Base-by-base conservation (phyloP, 2,329 filamentous ascomycete species). In the Blumeriella jaapii region DNA sequence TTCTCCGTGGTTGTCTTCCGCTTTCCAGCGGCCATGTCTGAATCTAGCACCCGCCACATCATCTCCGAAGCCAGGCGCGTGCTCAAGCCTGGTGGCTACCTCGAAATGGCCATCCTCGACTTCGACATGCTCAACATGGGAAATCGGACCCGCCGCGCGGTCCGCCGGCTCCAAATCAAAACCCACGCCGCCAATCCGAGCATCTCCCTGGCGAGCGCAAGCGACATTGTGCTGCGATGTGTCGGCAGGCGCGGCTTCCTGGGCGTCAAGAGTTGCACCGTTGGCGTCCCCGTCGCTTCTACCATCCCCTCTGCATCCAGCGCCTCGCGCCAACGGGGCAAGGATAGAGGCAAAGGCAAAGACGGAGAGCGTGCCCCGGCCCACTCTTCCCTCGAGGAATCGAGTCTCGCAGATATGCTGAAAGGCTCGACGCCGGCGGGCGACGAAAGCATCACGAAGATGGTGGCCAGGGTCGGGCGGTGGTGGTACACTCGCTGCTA, bases 401-500 rank as follows among this genome's bases (percentile, higher is more conserved):
- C 68, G 13, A 72, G 65, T 44, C 62, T 86, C 1, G 74, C 76
- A 1, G 81, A 86, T 51, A 74, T 85, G 61, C 79, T 85, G 59
- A 75, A 69, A 18, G 78, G 84, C 45, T 68, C 77, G 22, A 71
- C 73, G n/a, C 67, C 74, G 0, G 64, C 71, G 10, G 79, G 81
- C 14, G 85, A 94, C 47, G 83, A 86, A 53, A 79, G 76, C 46
- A 94, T 96, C 53, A 84, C 85, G 10, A 87, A 84, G 53, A 93
- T 93, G 68, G 86, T 96, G 14, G 81, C 86, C 11, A 80, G 78
- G 44, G 89, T 96, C 8, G 89, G 86, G 2, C 72, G 91, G 27
- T 96, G 89, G 85, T 98, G 91, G 91, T 96, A 94, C 59, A 82
- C 76, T 7, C 75, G 82, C 34, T 95, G 89, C 63, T 96, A 95